These are phyloP conservation scores for Somion occarium DNA, from an alignment of 1,284 basidiomycete species.

Conservation along the genomic window DNA sequence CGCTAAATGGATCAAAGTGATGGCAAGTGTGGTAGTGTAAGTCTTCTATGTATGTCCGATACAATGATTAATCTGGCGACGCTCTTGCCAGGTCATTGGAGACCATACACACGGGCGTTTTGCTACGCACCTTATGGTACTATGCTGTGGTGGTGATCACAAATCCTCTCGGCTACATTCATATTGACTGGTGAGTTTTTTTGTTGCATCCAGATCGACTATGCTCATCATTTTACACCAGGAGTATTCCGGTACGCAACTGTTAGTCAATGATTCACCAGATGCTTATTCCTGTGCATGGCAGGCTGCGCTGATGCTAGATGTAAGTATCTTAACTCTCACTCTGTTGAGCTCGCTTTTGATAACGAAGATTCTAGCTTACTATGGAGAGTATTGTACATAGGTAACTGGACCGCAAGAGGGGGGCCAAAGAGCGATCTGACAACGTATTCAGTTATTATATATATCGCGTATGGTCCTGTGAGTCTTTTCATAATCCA, in stretches of 20 bases:
- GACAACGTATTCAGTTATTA: neutral
- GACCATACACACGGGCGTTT: neutral
- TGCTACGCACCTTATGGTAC: neutral
- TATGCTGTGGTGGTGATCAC: neutral
- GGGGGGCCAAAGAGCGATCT: neutral
- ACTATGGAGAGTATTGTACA: neutral
- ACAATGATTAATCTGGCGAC: neutral
- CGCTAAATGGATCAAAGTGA: neutral
- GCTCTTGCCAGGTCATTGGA: neutral
- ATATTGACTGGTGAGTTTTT: neutral
- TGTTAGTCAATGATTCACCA: neutral
- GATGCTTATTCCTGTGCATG: neutral
- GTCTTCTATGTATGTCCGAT: neutral
- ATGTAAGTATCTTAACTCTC: neutral
- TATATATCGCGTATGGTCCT: neutral
- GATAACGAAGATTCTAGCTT: neutral
- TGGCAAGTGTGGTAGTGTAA: neutral
- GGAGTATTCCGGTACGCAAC: neutral
- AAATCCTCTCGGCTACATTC: neutral
- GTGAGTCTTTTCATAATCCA: neutral
- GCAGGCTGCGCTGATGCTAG: neutral
- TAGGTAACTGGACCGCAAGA: too few relatives aligned
- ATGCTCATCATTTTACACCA: neutral
- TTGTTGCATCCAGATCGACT: neutral
- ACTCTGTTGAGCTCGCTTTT: neutral